Base-by-base conservation (phyloP, 2,329 filamentous ascomycete species). In the Pseudocercospora vitis region DNA sequence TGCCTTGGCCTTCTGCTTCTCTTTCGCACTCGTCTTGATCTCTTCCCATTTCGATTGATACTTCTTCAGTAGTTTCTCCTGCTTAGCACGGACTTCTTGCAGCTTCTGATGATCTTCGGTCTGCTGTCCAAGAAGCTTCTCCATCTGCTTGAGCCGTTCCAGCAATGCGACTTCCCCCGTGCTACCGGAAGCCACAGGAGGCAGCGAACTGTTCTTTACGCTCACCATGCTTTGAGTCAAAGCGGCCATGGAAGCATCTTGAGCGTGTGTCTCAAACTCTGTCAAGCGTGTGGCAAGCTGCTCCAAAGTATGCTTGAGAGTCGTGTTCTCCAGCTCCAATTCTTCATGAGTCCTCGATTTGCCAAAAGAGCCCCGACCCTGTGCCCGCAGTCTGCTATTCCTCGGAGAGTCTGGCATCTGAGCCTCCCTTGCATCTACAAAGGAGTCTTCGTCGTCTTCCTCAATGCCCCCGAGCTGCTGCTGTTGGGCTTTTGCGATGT, bases 241-340 rank as follows among this genome's bases (percentile, higher is more conserved):
- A 2, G 90, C 89, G 49, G 87, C 89, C 31, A 71, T 70, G 0
- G 66, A 69, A 4, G 88, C 91, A 59, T 86, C 90, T 72, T 97
- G 94, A 0, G 91, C 90, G 64, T 89, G 91, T 32, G 90, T 86
- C 72, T 99, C 92, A 74, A 96, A 99, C 58, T 91, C 87, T 65
- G 94, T 88, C n/a, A 99, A 81, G 0, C 92, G 84, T 63, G 87
- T 89, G 58, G 88, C 89, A 29, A 96, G 81, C 46, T 89, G 90
- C 71, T 97, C 91, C 7, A 95, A 83, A 63, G 91, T 85, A 53
- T 87, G 83, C 65, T 94, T 92, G 47, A 97, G 79, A 7, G 88
- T 88, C 58, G 87, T 82, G 70, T 97, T 99, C 68, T 97, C 90
- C 45, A 92, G 82, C 59, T 87, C 85, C 7, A 97, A 79, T 71